Evolutionary conservation across 352 stramenopile species (phyloP).

Genomic region (Globisporangium recalcitrans): DNA sequence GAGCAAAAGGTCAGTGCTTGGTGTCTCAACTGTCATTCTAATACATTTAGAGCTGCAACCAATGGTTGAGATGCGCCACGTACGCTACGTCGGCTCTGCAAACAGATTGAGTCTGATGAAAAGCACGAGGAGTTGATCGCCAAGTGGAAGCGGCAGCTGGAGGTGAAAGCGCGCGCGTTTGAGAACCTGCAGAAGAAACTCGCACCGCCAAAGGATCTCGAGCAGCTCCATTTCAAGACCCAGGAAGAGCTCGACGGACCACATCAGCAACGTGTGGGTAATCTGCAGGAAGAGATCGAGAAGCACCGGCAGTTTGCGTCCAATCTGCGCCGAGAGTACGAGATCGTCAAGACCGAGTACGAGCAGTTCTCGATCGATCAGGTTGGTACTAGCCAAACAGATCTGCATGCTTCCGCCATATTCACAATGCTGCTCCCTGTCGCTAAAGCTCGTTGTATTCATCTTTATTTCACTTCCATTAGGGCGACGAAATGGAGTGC

Average conservation of each 20-base stretch:
- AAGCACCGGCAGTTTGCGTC: conserved; percentile 65
- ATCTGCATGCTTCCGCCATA: neutral
- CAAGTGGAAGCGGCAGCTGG: conserved; percentile 84
- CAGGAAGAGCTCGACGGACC: conserved; percentile 78
- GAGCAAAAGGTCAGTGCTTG: conserved; percentile 57
- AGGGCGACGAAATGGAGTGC: conserved; percentile 71
- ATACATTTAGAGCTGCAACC: neutral
- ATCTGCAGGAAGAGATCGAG: conserved; percentile 65
- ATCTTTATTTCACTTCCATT: too few species aligned
- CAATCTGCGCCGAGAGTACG: conserved; percentile 61
- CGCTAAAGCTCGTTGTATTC: too few species aligned
- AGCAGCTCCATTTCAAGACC: conserved; percentile 78
- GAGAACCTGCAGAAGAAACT: conserved; percentile 82
- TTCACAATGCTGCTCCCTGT: too few species aligned
- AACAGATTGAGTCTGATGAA: conserved; percentile 59
- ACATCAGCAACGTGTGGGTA: conserved; percentile 59
- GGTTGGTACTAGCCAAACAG: conserved; percentile 16
- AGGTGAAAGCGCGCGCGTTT: conserved; percentile 76
- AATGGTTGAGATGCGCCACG: neutral
- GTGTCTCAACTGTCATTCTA: neutral
- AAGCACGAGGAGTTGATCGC: conserved; percentile 78
- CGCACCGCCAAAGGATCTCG: conserved; percentile 69
- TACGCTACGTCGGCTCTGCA: too few species aligned
- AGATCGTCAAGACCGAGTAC: conserved; percentile 82
- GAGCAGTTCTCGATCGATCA: conserved; percentile 79